Conservation (phyloP, 1,139 yeast genomes). For the Wickerhamomyces sp. region DNA sequence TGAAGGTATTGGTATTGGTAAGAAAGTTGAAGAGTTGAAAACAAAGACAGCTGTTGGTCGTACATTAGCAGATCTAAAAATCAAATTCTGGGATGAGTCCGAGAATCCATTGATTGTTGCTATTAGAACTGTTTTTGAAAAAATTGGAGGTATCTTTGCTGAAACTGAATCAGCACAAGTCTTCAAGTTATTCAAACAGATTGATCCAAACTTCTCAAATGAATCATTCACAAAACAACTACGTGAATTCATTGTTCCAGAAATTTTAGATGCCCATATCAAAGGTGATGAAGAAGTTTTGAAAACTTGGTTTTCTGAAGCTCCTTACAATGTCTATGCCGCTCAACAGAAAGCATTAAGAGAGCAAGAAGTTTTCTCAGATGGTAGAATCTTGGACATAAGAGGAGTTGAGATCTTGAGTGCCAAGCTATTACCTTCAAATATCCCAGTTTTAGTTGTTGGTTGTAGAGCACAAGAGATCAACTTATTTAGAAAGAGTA, state of each 20-base stretch:
- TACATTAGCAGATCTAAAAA: conserved; percentile 54
- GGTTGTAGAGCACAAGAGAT: conserved; percentile 97
- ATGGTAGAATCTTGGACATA: conserved; percentile 87
- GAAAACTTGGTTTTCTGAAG: conserved; percentile 92
- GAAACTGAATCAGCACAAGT: conserved; percentile 97
- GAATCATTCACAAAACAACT: conserved; percentile 80
- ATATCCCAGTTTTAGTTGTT: conserved; percentile 87
- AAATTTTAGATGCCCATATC: conserved; percentile 90
- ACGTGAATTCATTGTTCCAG: conserved; percentile 92
- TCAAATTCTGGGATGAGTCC: conserved; percentile 81
- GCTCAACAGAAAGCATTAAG: conserved; percentile 91
- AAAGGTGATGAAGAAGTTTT: conserved; percentile 83
- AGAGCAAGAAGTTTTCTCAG: conserved; percentile 89
- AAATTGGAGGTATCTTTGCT: conserved; percentile 76
- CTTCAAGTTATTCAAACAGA: conserved; percentile 72
- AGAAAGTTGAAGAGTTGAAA: conserved; percentile 66
- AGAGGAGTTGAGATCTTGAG: conserved; percentile 93
- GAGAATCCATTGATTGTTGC: conserved; percentile 88
- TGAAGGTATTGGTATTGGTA: conserved; percentile 51
- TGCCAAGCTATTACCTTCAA: conserved; percentile 85
- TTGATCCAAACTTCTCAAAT: conserved; percentile 84
- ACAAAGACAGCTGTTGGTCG: conserved; percentile 69
- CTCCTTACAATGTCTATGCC: conserved; percentile 92
- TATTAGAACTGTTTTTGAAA: conserved; percentile 74
- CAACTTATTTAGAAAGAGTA: conserved; percentile 80